A percentile compares a stretch with the other conserved stretches of the same genome.
These are phyloP conservation scores for Corynascus novoguineensis DNA, from an alignment of 495 filamentous ascomycete genomes.

Conservation along the genomic window DNA sequence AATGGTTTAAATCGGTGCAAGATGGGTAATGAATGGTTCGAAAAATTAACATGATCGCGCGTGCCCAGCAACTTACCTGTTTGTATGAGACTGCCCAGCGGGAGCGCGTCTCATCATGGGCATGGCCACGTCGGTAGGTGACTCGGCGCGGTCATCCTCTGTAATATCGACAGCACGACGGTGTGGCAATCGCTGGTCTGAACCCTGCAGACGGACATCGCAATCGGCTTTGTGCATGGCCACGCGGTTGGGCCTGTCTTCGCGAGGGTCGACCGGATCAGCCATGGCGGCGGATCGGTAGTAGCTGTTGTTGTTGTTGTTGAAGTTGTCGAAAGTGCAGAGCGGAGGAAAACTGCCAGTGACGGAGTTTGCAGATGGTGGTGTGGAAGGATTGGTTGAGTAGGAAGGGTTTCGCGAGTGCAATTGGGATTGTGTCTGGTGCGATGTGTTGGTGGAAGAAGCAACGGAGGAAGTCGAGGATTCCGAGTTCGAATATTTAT, in stretches of 20 bases:
- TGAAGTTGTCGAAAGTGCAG: not conserved
- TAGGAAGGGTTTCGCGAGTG: constrained; percentile 41
- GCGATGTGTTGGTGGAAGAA: constrained; percentile 31
- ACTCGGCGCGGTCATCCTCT: not conserved
- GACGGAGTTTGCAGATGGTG: not conserved
- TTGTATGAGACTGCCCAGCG: not conserved
- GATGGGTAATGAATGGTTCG: not conserved
- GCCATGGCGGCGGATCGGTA: not conserved
- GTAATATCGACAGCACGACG: not conserved
- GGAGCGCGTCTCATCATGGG: not conserved
- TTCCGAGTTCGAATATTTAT: constrained; percentile 40
- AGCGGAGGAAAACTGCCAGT: not conserved
- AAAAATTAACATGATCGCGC: not conserved
- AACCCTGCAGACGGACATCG: too few relatives aligned
- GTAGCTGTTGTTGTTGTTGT: not conserved
- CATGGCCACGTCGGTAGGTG: constrained; percentile 2
- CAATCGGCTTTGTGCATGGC: not conserved
- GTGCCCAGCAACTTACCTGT: not conserved
- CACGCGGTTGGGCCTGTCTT: not conserved
- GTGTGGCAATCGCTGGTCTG: too few relatives aligned
- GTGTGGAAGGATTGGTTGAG: constrained; percentile 22
- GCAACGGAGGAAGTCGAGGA: constrained; percentile 37
- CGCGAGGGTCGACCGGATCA: not conserved
- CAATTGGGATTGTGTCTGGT: constrained; percentile 24
- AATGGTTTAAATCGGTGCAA: not conserved